Evolutionary conservation across 148 eudicot species (phyloP).

Genomic region (Simmondsia chinensis): DNA sequence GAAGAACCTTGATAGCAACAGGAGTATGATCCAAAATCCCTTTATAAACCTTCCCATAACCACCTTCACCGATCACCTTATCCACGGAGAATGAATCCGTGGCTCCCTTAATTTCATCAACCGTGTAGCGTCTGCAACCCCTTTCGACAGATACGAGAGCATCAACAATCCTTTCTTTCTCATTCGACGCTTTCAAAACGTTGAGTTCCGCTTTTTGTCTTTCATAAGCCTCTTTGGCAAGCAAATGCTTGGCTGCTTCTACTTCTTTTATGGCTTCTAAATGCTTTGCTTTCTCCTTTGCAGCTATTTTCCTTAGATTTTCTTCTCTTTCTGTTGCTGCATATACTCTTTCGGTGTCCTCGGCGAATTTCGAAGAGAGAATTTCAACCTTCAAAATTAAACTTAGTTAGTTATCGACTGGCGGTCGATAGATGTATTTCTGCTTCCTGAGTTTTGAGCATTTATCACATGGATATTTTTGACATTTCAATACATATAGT

Average conservation of each 20-base stretch:
- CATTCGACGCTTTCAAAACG: slow-evolving; percentile 30
- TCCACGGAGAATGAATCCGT: slow-evolving; percentile 33
- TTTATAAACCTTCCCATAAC: slow-evolving; percentile 50
- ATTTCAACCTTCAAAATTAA: slow-evolving; percentile 33
- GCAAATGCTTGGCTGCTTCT: slow-evolving; percentile 27
- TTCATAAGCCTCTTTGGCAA: slow-evolving; percentile 36
- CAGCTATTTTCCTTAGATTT: slow-evolving; percentile 32
- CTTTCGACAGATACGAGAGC: slow-evolving; percentile 33
- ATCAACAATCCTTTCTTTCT: slow-evolving; percentile 32
- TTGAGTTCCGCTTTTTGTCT: slow-evolving; percentile 42
- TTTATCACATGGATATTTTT: too few relatives aligned
- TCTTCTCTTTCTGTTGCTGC: slow-evolving; percentile 41
- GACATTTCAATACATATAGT: too few relatives aligned
- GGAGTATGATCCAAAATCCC: slow-evolving; percentile 46
- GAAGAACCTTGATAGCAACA: slow-evolving; percentile 54
- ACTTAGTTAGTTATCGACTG: too few relatives aligned
- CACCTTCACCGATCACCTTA: slow-evolving; percentile 46
- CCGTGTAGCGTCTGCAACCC: slow-evolving; percentile 36
- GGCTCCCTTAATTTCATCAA: slow-evolving; percentile 37
- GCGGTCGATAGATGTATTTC: too few relatives aligned
- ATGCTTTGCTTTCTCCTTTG: slow-evolving; percentile 38
- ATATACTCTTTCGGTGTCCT: slow-evolving; percentile 35
- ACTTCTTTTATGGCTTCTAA: slow-evolving; percentile 36
- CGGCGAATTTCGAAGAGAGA: slow-evolving; percentile 32
- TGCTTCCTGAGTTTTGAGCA: too few relatives aligned